phyloP scores from a whole-genome alignment of 768 basidiomycete genomes.

The Galerina sulciceps region DNA sequence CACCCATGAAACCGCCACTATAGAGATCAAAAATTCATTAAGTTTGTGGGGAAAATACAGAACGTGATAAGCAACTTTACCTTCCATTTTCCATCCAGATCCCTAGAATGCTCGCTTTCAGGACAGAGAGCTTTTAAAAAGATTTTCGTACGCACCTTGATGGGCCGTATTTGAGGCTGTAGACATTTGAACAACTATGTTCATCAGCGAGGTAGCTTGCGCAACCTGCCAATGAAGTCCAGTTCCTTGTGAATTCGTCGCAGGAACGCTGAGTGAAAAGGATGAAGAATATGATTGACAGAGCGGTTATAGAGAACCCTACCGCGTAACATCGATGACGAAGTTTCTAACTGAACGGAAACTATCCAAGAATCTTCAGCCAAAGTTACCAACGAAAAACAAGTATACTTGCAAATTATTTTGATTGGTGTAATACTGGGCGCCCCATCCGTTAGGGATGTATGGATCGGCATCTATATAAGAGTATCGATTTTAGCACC shows the following conservation, averaged over 20 bases:
- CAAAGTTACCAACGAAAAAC: not conserved
- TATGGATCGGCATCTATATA: conserved; percentile 73
- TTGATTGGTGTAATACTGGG: conserved; percentile 64
- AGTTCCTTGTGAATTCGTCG: conserved; percentile 57
- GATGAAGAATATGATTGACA: not conserved
- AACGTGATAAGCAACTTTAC: conserved; percentile 36
- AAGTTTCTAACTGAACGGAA: conserved; percentile 77
- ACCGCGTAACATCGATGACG: conserved; percentile 66
- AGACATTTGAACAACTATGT: conserved; percentile 76
- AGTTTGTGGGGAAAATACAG: not conserved
- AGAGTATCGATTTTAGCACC: not conserved
- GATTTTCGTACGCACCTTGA: conserved; percentile 48
- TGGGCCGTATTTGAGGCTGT: conserved; percentile 64
- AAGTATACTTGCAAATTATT: conserved; percentile 63
- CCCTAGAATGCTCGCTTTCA: conserved; percentile 21
- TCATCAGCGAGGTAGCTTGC: conserved; percentile 75
- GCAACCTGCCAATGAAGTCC: conserved; percentile 88
- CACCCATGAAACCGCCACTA: conserved; percentile 60
- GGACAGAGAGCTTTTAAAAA: not conserved
- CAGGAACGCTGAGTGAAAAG: conserved; percentile 43
- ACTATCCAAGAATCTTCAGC: conserved; percentile 32
- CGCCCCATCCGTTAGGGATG: conserved; percentile 60
- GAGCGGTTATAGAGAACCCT: not conserved
- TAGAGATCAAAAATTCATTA: not conserved
- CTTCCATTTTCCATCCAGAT: conserved; percentile 85